These are phyloP conservation scores for Parmales sp. DNA, from an alignment of 108 stramenopile genomes.

Conservation along the genomic window DNA sequence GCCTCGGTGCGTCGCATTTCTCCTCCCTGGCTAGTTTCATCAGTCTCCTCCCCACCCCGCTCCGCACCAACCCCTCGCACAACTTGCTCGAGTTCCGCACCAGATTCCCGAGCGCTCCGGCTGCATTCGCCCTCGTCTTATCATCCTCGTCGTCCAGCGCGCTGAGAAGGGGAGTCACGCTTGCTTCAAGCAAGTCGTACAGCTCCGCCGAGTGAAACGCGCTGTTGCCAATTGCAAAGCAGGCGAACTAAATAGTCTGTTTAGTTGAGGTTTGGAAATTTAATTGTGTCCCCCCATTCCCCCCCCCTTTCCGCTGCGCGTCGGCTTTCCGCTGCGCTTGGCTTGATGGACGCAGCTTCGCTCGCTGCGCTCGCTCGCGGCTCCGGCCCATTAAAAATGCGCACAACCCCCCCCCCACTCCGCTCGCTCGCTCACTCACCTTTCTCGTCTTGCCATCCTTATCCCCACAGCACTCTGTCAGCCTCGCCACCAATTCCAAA, in stretches of 20 bases:
- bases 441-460: neutral
- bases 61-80: neutral
- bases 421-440: no score
- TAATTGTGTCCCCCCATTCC: no score
- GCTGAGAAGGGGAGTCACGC: constrained; percentile 18
- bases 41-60: neutral
- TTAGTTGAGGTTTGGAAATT: no score
- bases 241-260: constrained; percentile 39
- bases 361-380: no score
- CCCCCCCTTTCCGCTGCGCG: no score
- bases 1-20: neutral
- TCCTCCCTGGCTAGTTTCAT: neutral
- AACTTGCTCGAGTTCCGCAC: constrained; percentile 33
- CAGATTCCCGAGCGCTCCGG: constrained; percentile 48
- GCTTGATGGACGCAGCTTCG: no score
- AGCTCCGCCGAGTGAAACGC: constrained; percentile 38
- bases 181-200: constrained; percentile 24
- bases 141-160: constrained; percentile 27
- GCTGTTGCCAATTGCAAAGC: constrained; percentile 48
- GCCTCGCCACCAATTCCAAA: neutral
- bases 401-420: neutral
- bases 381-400: no score
- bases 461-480: neutral
- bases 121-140: constrained; percentile 46
- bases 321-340: no score